phyloP scores from a whole-genome alignment of 1,139 yeast species.

The Petasospora rhodanensis region DNA sequence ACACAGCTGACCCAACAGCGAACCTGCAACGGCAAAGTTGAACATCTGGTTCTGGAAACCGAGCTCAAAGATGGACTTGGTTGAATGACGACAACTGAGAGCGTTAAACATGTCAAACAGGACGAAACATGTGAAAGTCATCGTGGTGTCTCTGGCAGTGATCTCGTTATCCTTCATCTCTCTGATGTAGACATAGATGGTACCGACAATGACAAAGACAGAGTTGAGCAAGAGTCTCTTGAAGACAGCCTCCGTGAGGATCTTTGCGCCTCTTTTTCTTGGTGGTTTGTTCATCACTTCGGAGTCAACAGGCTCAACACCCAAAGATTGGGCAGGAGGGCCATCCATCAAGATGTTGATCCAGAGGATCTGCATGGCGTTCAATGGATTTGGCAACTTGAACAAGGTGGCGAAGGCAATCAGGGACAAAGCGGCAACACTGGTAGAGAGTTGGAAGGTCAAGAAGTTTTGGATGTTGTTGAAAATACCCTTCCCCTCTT shows the following conservation, averaged over 20 bases:
- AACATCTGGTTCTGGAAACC: conserved; percentile 87
- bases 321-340: conserved; percentile 96
- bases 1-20: conserved; percentile 85
- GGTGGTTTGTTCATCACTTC: conserved; percentile 96
- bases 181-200: conserved; percentile 74
- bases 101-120: conserved; percentile 96
- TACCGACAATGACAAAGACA: conserved; percentile 67
- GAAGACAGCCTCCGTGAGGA: conserved; percentile 64
- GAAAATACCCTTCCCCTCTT: conserved; percentile 95
- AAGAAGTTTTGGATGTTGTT: conserved; percentile 90
- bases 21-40: conserved; percentile 87
- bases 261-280: conserved; percentile 76
- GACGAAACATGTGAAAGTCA: conserved; percentile 97
- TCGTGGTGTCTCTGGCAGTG: conserved; percentile 94
- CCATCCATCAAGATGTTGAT: conserved; percentile 98
- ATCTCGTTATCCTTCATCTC: conserved; percentile 79
- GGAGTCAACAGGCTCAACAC: conserved; percentile 95
- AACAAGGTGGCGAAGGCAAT: conserved; percentile 84
- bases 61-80: conserved; percentile 74
- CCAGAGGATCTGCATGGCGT: conserved; percentile 98
- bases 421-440: conserved; percentile 88
- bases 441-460: conserved; percentile 91
- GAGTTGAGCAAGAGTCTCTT: conserved; percentile 76
- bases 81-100: conserved; percentile 79
- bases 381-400: conserved; percentile 90